A percentile compares a stretch with the other conserved stretches of the same genome.
Conservation (phyloP, 2,329 filamentous ascomycete species). For the Nectriaceae sp. region DNA sequence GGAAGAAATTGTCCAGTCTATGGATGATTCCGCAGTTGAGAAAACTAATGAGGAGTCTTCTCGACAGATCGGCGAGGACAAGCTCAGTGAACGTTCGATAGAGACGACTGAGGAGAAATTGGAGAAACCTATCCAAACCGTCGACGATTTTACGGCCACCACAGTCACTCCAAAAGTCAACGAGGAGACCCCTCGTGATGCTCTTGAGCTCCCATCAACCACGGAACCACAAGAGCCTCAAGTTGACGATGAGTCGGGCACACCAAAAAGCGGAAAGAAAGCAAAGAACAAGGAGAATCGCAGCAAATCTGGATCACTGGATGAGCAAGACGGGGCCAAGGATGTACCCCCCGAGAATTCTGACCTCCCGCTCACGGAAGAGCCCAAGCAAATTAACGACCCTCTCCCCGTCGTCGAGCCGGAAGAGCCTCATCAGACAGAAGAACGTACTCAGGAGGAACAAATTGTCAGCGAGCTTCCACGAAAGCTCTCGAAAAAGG, state of each 20-base stretch:
- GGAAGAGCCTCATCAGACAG: slow-evolving; percentile 4
- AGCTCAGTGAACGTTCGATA: not conserved
- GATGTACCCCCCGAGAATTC: slow-evolving; percentile 8
- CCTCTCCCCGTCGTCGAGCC: not conserved
- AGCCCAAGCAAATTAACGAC: slow-evolving; percentile 1
- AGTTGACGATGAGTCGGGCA: slow-evolving; percentile 19
- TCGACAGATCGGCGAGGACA: not conserved
- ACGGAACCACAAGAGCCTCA: slow-evolving; percentile 7
- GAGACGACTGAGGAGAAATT: not conserved
- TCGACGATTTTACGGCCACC: not conserved
- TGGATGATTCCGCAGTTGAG: not conserved
- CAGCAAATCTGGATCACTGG: slow-evolving; percentile 23
- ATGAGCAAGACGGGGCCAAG: slow-evolving; percentile 13
- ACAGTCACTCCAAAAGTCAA: slow-evolving; percentile 1
- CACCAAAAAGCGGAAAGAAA: slow-evolving; percentile 23
- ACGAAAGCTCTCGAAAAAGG: slow-evolving; percentile 23
- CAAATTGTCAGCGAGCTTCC: slow-evolving; percentile 1
- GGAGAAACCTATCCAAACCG: not conserved
- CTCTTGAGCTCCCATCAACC: not conserved
- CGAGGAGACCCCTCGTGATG: not conserved
- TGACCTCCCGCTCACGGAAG: slow-evolving; percentile 12
- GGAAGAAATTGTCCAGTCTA: not conserved
- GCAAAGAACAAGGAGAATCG: slow-evolving; percentile 33
- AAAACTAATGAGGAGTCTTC: not conserved
- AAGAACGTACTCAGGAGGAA: not conserved